Evolutionary conservation across 176 grass and related monocot species (phyloP).

Genomic region (Hordeum marinum): DNA sequence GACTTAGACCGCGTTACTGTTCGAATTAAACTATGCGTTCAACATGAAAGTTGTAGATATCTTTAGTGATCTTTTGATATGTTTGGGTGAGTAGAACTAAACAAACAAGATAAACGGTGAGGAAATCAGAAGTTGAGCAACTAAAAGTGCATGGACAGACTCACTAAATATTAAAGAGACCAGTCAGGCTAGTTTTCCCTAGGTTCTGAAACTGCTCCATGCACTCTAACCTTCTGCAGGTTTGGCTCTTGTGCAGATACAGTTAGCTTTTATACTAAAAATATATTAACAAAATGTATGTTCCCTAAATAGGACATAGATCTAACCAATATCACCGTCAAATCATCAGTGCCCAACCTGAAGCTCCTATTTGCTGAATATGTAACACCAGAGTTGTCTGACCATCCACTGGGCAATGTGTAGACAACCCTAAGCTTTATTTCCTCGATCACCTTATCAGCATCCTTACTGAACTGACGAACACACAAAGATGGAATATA

Average conservation of each 20-base stretch:
- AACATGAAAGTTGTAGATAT: no score
- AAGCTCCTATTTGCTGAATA: slow-evolving; percentile 40
- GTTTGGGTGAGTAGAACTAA: no score
- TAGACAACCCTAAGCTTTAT: slow-evolving; percentile 93
- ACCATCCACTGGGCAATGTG: slow-evolving; percentile 32
- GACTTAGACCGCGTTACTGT: no score
- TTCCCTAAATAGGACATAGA: not conserved
- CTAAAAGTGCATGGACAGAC: no score
- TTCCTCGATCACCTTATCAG: slow-evolving; percentile 79
- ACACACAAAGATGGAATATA: slow-evolving; percentile 7
- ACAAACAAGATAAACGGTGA: no score
- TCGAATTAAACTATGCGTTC: no score
- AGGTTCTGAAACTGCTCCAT: no score
- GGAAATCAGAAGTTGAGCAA: no score
- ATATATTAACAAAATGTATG: not conserved
- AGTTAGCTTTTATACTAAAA: slow-evolving; percentile 9
- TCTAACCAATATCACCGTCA: slow-evolving; percentile 40
- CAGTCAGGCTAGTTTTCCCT: no score
- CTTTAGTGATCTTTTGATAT: no score
- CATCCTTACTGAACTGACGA: slow-evolving; percentile 79
- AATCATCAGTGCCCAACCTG: slow-evolving; percentile 44
- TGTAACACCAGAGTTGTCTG: slow-evolving; percentile 53
- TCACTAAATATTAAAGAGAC: no score
- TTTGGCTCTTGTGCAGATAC: not conserved
- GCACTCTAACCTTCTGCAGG: no score